Evolutionary conservation across 176 grass and related monocot species (phyloP).

Genomic region (Luzula sylvatica): DNA sequence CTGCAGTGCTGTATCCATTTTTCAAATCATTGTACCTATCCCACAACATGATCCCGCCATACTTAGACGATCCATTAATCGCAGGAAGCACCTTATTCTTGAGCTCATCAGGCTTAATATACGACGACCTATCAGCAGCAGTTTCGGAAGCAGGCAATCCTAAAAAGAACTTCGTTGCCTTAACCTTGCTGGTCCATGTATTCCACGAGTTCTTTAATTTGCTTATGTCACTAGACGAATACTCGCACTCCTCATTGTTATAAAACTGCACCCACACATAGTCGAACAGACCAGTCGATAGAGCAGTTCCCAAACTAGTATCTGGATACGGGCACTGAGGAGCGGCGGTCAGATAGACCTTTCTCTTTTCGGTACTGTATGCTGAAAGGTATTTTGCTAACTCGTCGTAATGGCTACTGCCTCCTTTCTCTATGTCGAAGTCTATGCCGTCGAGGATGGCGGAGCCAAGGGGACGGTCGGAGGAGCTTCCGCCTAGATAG

Average conservation of each 20-base stretch:
- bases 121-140: slow-evolving; percentile 31
- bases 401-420: slow-evolving; percentile 36
- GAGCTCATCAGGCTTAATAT: slow-evolving; percentile 37
- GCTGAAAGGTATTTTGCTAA: slow-evolving; percentile 42
- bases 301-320: slow-evolving; percentile 24
- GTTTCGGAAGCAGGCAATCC: slow-evolving; percentile 40
- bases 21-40: slow-evolving; percentile 51
- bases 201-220: slow-evolving; percentile 50
- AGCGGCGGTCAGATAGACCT: slow-evolving; percentile 52
- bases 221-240: slow-evolving; percentile 10
- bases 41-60: slow-evolving; percentile 74
- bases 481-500: slow-evolving; percentile 40
- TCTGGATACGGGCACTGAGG: slow-evolving; percentile 78
- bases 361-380: slow-evolving; percentile 25
- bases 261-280: slow-evolving; percentile 79
- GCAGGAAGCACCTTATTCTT: slow-evolving; percentile 40
- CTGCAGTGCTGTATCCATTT: slow-evolving; percentile 37
- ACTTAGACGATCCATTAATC: slow-evolving; percentile 38
- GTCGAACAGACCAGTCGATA: slow-evolving; percentile 50
- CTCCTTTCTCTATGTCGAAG: slow-evolving; percentile 64
- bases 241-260: slow-evolving; percentile 50
- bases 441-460: slow-evolving; percentile 61
- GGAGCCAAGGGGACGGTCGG: slow-evolving; percentile 41
- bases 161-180: slow-evolving; percentile 41
- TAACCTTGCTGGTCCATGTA: slow-evolving; percentile 44